Evolutionary conservation across 139 green algal genomes (phyloP).

Genomic region (Desmodesmus armatus): DNA sequence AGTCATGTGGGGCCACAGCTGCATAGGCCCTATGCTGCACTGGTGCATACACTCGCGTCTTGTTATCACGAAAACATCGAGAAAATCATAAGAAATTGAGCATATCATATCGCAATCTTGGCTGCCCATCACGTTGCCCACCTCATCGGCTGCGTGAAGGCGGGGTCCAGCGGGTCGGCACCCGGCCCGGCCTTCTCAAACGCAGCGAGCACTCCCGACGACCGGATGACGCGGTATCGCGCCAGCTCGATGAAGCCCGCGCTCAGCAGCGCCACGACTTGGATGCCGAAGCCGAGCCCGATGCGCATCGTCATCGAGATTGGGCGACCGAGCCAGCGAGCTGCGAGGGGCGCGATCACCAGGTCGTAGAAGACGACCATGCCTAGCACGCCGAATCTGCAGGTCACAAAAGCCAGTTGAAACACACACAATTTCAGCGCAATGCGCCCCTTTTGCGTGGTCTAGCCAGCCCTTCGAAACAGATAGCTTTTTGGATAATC

Average conservation of each 20-base stretch:
- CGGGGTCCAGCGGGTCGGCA: not conserved
- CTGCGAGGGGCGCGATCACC: slow-evolving; percentile 28
- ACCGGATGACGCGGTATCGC: not conserved
- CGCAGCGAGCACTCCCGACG: not conserved
- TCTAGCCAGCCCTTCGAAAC: too few relatives aligned
- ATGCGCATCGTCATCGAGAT: slow-evolving; percentile 33
- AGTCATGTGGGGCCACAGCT: too few relatives aligned
- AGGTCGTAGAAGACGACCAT: slow-evolving; percentile 48
- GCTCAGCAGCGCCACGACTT: slow-evolving; percentile 6
- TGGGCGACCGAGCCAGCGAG: slow-evolving; percentile 11
- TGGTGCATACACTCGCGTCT: too few relatives aligned
- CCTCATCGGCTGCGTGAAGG: slow-evolving; percentile 45
- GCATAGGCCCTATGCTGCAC: too few relatives aligned
- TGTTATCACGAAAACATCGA: too few relatives aligned
- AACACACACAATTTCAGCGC: too few relatives aligned
- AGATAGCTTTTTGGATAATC: too few relatives aligned
- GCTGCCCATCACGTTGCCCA: not conserved
- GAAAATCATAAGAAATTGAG: not conserved
- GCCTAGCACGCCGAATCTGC: slow-evolving; percentile 56
- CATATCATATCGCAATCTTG: not conserved
- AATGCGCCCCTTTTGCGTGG: too few relatives aligned
- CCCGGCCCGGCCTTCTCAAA: slow-evolving; percentile 3
- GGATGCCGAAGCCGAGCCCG: slow-evolving; percentile 7
- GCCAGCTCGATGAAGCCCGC: slow-evolving; percentile 35
- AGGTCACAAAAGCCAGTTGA: too few relatives aligned